These are phyloP conservation scores for Mortierella hygrophila DNA, from an alignment of 192 early-diverging fungal species.

Conservation along the genomic window DNA sequence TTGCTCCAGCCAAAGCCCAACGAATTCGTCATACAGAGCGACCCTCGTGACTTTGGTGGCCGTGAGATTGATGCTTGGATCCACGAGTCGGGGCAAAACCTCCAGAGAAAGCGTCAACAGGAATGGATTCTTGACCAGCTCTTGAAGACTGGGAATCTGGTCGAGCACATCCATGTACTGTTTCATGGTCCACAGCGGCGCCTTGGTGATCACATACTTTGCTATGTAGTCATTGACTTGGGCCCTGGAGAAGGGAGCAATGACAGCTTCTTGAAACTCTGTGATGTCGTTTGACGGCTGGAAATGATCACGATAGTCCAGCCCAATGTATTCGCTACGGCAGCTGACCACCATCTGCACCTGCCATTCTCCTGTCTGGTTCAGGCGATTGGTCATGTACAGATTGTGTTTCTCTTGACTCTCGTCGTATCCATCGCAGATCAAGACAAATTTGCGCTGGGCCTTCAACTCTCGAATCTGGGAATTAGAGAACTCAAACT, in stretches of 20 bases:
- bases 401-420: conserved; percentile 29
- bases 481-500: conserved; percentile 3
- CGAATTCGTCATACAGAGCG: conserved; percentile 28
- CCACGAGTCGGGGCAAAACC: conserved; percentile 19
- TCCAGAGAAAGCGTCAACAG: conserved; percentile 23
- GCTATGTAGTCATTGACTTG: conserved; percentile 15
- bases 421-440: conserved; percentile 39
- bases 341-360: conserved; percentile 26
- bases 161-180: conserved; percentile 19
- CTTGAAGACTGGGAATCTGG: conserved; percentile 23
- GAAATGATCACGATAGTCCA: conserved; percentile 29
- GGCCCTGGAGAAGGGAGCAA: conserved; percentile 26
- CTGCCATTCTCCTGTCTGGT: neutral
- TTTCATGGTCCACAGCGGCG: conserved; percentile 13
- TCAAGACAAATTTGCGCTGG: conserved; percentile 23
- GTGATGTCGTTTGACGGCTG: conserved; percentile 6
- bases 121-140: conserved; percentile 32
- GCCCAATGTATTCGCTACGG: conserved; percentile 32
- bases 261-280: conserved; percentile 30
- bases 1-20: conserved; percentile 20
- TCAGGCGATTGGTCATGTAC: conserved; percentile 23
- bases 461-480: conserved; percentile 34
- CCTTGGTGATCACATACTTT: conserved; percentile 25
- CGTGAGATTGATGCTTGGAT: conserved; percentile 11
- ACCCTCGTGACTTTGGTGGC: conserved; percentile 7